Percentiles rank a stretch among this genome's conserved stretches.
Evolutionary conservation across 257 asterid species (phyloP).

Genomic region (Penstemon newberryi): DNA sequence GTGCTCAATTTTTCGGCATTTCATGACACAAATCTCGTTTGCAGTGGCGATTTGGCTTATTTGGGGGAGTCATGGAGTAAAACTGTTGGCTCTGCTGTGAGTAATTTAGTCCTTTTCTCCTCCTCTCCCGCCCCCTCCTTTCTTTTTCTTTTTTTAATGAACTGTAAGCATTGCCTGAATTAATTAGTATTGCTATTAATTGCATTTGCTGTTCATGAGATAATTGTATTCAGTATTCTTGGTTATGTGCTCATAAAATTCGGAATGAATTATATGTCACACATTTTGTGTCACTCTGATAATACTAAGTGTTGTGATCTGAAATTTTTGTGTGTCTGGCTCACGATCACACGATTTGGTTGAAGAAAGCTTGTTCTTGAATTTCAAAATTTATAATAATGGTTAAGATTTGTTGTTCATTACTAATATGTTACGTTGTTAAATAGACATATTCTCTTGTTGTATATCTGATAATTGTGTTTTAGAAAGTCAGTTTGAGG

Average conservation of each 20-base stretch:
- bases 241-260: background rate
- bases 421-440: background rate
- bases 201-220: background rate
- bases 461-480: background rate
- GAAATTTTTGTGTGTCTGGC: slow-evolving; percentile 14
- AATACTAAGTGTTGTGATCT: background rate
- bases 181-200: background rate
- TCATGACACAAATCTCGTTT: slow-evolving; percentile 85
- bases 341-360: slow-evolving; percentile 6
- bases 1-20: slow-evolving; percentile 86
- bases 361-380: slow-evolving; percentile 1
- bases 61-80: slow-evolving; percentile 97
- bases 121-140: background rate
- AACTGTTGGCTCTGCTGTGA: slow-evolving; percentile 81
- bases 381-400: background rate
- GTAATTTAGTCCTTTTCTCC: slow-evolving; percentile 25
- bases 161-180: background rate
- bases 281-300: too few species aligned
- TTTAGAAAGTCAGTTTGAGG: background rate
- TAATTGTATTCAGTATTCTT: background rate
- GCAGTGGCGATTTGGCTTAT: slow-evolving; percentile 86
- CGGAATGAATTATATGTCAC: background rate
- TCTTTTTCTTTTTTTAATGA: background rate
- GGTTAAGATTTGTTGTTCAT: background rate
- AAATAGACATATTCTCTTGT: background rate